phyloP scores from a whole-genome alignment of 2,329 filamentous ascomycete species.

The Aureobasidium vineae region DNA sequence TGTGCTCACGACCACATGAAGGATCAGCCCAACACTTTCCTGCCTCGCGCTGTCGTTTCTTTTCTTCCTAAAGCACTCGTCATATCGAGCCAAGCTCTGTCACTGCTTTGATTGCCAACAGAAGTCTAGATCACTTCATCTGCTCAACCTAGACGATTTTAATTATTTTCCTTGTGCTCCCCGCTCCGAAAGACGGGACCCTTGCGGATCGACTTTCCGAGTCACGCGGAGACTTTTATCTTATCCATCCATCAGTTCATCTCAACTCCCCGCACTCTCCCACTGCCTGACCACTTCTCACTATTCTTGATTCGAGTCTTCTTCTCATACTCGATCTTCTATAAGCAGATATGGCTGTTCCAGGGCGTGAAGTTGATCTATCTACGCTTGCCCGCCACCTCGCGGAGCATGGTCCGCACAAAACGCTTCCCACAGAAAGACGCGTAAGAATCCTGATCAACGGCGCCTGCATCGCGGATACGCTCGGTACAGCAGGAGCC shows the following conservation, averaged over 20 bases:
- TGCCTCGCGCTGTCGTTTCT: not conserved
- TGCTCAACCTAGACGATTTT: not conserved
- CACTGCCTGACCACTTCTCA: not conserved
- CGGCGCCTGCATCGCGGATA: constrained; percentile 38
- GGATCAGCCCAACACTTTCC: constrained; percentile 14
- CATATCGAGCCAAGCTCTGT: not conserved
- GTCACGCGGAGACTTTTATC: constrained; percentile 11
- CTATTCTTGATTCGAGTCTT: not conserved
- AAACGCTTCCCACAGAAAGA: constrained; percentile 36
- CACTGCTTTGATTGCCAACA: not conserved
- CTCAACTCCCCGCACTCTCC: not conserved
- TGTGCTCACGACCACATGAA: not conserved
- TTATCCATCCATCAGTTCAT: constrained; percentile 1
- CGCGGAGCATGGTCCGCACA: constrained; percentile 41
- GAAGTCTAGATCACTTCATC: not conserved
- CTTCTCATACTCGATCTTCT: not conserved
- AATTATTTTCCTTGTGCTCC: not conserved
- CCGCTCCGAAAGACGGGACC: constrained; percentile 1
- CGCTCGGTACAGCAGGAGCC: constrained; percentile 37
- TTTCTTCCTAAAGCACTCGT: not conserved
- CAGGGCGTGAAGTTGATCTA: constrained; percentile 31
- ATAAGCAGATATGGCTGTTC: constrained; percentile 11
- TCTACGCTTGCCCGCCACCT: constrained; percentile 45
- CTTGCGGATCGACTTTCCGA: not conserved
- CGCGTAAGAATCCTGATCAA: constrained; percentile 38